phyloP scores from a whole-genome alignment of 768 basidiomycete genomes.

The Postia placenta region DNA sequence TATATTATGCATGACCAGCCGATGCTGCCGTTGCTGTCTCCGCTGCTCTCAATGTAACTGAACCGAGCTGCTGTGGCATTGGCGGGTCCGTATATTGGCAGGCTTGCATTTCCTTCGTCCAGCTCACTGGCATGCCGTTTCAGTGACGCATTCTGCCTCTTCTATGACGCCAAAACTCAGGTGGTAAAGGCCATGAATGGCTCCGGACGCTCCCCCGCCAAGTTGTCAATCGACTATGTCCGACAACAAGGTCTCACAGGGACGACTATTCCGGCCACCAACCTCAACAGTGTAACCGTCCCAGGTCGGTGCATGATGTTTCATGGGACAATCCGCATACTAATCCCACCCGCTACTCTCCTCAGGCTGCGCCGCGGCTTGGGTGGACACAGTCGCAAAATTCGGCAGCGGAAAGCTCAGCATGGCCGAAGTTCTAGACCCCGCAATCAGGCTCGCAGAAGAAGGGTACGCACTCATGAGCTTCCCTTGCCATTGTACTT shows the following conservation, averaged over 20 bases:
- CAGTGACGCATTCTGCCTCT: slow-evolving; percentile 90
- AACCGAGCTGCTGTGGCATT: slow-evolving; percentile 86
- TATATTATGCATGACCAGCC: slow-evolving; percentile 48
- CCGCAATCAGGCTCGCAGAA: slow-evolving; percentile 89
- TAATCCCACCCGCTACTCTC: slow-evolving; percentile 7
- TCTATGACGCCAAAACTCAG: slow-evolving; percentile 80
- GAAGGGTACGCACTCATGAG: slow-evolving; percentile 54
- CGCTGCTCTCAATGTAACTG: slow-evolving; percentile 88
- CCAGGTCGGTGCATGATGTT: slow-evolving; percentile 55
- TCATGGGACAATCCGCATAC: background rate
- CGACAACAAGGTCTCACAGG: slow-evolving; percentile 65
- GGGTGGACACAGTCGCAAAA: slow-evolving; percentile 82
- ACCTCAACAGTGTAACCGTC: slow-evolving; percentile 90
- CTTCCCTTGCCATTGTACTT: background rate
- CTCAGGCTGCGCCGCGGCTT: slow-evolving; percentile 87
- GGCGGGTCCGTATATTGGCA: slow-evolving; percentile 55
- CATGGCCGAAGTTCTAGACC: slow-evolving; percentile 70
- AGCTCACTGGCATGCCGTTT: background rate
- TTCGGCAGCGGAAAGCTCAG: slow-evolving; percentile 74
- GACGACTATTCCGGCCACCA: slow-evolving; percentile 63
- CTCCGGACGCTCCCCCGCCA: slow-evolving; percentile 81
- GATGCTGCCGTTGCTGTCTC: slow-evolving; percentile 94
- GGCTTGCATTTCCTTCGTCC: background rate
- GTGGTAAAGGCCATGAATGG: slow-evolving; percentile 87
- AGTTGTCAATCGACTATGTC: slow-evolving; percentile 68